Evolutionary conservation across 208 protist species (phyloP).

Genomic region (Baffinella frigidus): DNA sequence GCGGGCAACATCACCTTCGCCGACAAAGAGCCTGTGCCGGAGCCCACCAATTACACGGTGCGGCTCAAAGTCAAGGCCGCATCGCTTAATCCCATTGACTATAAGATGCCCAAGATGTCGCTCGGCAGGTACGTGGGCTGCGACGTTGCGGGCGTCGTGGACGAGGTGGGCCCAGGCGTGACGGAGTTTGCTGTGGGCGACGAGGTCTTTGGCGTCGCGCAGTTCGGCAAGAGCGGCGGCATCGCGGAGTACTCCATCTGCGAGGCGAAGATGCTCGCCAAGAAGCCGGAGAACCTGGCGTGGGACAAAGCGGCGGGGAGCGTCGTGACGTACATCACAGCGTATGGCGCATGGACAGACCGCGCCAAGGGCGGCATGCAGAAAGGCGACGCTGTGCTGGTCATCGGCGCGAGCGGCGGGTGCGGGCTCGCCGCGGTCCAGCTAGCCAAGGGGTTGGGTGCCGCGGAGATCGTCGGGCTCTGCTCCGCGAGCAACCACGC

Average conservation of each 20-base stretch:
- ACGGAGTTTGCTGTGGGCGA: not conserved
- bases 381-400: conserved; percentile 9
- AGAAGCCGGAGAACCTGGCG: conserved; percentile 12
- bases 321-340: too few relatives aligned
- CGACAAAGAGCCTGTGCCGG: too few relatives aligned
- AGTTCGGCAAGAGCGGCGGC: not conserved
- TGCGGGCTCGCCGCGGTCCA: not conserved
- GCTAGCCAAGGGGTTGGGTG: conserved; percentile 27
- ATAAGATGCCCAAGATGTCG: not conserved
- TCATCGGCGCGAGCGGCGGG: conserved; percentile 18
- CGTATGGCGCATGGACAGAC: too few relatives aligned
- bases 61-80: not conserved
- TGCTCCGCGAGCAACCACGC: too few relatives aligned
- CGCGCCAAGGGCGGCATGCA: not conserved
- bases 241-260: not conserved
- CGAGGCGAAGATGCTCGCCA: not conserved
- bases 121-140: not conserved
- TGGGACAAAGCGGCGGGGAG: too few relatives aligned
- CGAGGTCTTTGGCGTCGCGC: conserved; percentile 1
- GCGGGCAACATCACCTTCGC: too few relatives aligned
- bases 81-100: conserved; percentile 14
- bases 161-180: too few relatives aligned
- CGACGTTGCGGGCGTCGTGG: conserved; percentile 6
- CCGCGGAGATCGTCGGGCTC: too few relatives aligned
- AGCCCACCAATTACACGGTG: too few relatives aligned